Percentiles rank a stretch among this genome's conserved stretches.
Conservation (phyloP, 139 green algal species). For the Chlorella sp. region DNA sequence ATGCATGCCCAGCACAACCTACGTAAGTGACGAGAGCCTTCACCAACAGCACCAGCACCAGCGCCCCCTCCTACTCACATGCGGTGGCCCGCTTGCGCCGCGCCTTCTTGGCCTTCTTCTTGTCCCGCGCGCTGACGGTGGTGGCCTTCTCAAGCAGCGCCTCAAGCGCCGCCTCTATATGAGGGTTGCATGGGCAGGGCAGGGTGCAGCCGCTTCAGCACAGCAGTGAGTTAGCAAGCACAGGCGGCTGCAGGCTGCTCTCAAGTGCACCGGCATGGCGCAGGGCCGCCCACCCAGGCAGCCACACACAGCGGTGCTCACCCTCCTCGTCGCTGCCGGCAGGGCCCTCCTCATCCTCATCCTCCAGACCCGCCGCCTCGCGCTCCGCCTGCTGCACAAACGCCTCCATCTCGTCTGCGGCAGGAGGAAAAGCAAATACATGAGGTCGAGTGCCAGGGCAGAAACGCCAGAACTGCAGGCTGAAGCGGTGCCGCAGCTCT, state of each 20-base stretch:
- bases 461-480: too few relatives aligned
- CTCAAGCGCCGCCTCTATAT: constrained; percentile 1
- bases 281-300: not conserved
- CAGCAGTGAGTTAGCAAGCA: too few relatives aligned
- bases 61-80: not conserved
- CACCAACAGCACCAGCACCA: not conserved
- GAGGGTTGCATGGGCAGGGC: too few relatives aligned
- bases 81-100: not conserved
- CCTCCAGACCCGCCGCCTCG: constrained; percentile 37
- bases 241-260: not conserved
- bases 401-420: constrained; percentile 81
- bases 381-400: constrained; percentile 91
- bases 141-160: not conserved
- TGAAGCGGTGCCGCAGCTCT: too few relatives aligned
- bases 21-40: too few relatives aligned
- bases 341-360: constrained; percentile 34
- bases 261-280: too few relatives aligned
- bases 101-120: constrained; percentile 34
- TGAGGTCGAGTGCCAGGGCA: too few relatives aligned
- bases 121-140: not conserved
- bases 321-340: constrained; percentile 36
- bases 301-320: not conserved
- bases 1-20: too few relatives aligned
- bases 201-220: too few relatives aligned
- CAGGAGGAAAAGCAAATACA: too few relatives aligned